Evolutionary conservation across 495 filamentous ascomycete species (phyloP).

Genomic region (Aspergillus baeticus): DNA sequence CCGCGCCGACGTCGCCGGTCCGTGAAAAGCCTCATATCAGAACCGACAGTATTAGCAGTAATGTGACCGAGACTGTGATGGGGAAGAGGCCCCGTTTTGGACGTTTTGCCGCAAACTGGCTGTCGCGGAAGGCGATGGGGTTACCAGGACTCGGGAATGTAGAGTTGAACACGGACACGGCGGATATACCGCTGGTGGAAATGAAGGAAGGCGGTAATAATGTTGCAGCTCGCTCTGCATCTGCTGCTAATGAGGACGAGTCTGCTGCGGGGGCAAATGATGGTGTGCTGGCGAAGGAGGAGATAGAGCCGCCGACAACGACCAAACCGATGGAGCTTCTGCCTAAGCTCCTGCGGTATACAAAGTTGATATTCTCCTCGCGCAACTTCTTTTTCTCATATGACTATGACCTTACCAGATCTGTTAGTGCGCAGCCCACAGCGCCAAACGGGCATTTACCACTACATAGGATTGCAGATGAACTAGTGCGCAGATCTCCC

Average conservation of each 20-base stretch:
- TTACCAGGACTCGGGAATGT: conserved; percentile 34
- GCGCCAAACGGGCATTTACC: conserved; percentile 47
- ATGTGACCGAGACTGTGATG: conserved; percentile 82
- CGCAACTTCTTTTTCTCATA: conserved; percentile 91
- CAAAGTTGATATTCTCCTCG: conserved; percentile 75
- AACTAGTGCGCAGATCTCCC: conserved; percentile 48
- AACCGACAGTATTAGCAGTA: conserved; percentile 41
- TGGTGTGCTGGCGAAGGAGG: conserved; percentile 25
- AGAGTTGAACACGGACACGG: conserved; percentile 22
- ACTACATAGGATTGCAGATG: conserved; percentile 71
- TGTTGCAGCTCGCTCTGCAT: conserved; percentile 4
- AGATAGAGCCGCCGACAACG: conserved; percentile 26
- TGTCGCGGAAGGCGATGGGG: conserved; percentile 78
- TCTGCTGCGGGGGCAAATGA: conserved; percentile 20
- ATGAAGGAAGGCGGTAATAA: conserved; percentile 15
- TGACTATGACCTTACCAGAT: conserved; percentile 82
- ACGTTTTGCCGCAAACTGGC: conserved; percentile 84
- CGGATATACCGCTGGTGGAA: conserved; percentile 25
- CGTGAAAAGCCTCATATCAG: conserved; percentile 23
- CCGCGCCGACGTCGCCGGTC: conserved; percentile 29
- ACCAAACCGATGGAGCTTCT: conserved; percentile 52
- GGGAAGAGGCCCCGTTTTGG: conserved; percentile 76
- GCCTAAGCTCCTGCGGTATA: conserved; percentile 80
- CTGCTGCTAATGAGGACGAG: conserved; percentile 17
- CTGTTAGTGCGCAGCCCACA: conserved; percentile 47